phyloP scores from a whole-genome alignment of 305 asterid species.

The Fraxinus xanthoxyloides region DNA sequence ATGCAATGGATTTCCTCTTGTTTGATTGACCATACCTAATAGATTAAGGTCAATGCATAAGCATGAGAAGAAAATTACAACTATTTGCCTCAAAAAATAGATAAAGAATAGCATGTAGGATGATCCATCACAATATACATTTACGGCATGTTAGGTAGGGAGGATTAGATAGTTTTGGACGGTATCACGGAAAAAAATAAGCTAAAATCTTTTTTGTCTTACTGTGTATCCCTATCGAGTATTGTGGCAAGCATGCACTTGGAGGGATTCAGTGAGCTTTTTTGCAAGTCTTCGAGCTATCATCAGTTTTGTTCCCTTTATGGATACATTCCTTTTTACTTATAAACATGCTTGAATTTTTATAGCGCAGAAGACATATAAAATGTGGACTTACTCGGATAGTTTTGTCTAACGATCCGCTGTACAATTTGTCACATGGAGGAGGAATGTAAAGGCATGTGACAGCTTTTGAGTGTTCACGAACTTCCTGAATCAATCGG shows the following conservation, averaged over 20 bases:
- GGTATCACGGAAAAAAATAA: background rate
- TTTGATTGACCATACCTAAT: conserved; percentile 77
- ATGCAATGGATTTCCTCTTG: conserved; percentile 73
- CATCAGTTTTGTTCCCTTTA: background rate
- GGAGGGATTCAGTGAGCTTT: background rate
- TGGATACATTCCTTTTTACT: background rate
- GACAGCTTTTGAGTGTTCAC: conserved; percentile 73
- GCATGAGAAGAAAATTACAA: background rate
- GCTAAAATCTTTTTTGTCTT: background rate
- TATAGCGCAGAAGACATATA: background rate
- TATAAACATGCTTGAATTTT: background rate
- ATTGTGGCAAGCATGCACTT: background rate
- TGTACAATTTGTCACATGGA: conserved; percentile 57
- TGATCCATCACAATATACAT: background rate
- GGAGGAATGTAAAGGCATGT: conserved; percentile 62
- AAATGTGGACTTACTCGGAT: conserved; percentile 50
- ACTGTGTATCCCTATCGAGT: background rate
- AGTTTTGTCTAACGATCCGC: conserved; percentile 84
- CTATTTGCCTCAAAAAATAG: background rate
- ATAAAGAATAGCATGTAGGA: background rate
- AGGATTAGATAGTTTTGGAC: background rate
- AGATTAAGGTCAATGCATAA: background rate
- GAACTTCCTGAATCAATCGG: conserved; percentile 64
- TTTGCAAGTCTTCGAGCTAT: background rate
- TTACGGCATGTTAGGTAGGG: background rate